A percentile compares a stretch with the other conserved stretches of the same genome.
phyloP scores from a whole-genome alignment of 352 stramenopile species.

The Phytopythium vexans region DNA sequence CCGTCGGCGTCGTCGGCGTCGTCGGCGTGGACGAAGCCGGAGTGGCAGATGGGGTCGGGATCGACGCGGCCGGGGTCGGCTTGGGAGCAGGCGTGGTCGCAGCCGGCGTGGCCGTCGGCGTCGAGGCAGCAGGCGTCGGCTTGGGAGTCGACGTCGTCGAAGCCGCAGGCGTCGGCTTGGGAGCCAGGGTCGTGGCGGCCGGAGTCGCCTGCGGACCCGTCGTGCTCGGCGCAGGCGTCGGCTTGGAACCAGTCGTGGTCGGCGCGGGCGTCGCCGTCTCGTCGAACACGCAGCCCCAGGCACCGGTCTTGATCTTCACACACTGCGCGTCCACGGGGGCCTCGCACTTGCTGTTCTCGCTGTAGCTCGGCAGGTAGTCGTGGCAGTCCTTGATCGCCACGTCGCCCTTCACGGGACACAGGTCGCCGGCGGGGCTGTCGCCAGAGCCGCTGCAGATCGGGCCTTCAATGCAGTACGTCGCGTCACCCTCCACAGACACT shows the following conservation, averaged over 20 bases:
- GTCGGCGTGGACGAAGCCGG: slow-evolving; percentile 12
- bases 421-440: slow-evolving; percentile 26
- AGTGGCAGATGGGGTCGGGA: slow-evolving; percentile 1
- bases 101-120: slow-evolving; percentile 13
- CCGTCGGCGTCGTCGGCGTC: slow-evolving; percentile 2
- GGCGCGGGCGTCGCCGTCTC: slow-evolving; percentile 18
- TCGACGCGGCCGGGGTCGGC: slow-evolving; percentile 1
- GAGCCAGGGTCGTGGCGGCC: slow-evolving; percentile 7
- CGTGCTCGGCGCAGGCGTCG: slow-evolving; percentile 6
- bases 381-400: slow-evolving; percentile 56
- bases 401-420: slow-evolving; percentile 59
- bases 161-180: slow-evolving; percentile 10
- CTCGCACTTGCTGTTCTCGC: slow-evolving; percentile 40
- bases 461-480: slow-evolving; percentile 69
- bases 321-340: slow-evolving; percentile 49
- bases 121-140: slow-evolving; percentile 3
- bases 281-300: slow-evolving; percentile 62
- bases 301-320: slow-evolving; percentile 65
- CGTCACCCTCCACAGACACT: slow-evolving; percentile 65
- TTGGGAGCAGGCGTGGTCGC: slow-evolving; percentile 2
- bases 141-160: slow-evolving; percentile 6
- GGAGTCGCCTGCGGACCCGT: slow-evolving; percentile 6
- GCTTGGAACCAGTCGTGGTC: slow-evolving; percentile 14
- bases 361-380: slow-evolving; percentile 53
- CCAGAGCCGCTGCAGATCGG: slow-evolving; percentile 59